phyloP scores from a whole-genome alignment of 352 stramenopile species.

The Phytophthora sp. region DNA sequence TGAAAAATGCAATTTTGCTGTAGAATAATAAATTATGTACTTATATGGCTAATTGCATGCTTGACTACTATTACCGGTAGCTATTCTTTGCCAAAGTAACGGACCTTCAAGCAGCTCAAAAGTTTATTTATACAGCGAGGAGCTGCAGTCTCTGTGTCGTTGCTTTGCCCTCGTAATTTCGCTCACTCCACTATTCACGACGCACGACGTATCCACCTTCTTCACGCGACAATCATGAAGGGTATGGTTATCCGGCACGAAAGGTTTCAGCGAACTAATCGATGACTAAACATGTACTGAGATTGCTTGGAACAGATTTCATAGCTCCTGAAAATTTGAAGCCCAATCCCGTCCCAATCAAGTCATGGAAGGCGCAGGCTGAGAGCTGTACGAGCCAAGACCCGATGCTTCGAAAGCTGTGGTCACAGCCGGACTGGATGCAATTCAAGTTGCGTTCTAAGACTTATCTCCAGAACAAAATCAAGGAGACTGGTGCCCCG shows the following conservation, averaged over 20 bases:
- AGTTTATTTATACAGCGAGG: no score
- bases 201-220: neutral
- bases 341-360: constrained; percentile 31
- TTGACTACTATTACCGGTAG: no score
- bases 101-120: no score
- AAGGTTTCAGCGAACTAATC: neutral
- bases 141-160: no score
- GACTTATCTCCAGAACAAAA: constrained; percentile 65
- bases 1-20: no score
- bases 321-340: constrained; percentile 18
- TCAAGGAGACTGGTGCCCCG: constrained; percentile 62
- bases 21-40: no score
- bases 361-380: constrained; percentile 57
- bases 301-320: constrained; percentile 20
- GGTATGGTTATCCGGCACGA: no score
- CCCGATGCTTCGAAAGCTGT: constrained; percentile 64
- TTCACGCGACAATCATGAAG: constrained; percentile 3
- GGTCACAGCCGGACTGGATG: constrained; percentile 67
- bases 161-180: no score
- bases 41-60: no score
- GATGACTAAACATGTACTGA: neutral
- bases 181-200: neutral
- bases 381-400: constrained; percentile 49
- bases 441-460: constrained; percentile 77
- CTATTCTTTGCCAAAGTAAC: no score